Conservation (phyloP, 2,329 filamentous ascomycete genomes). For the Hortaea werneckii region DNA sequence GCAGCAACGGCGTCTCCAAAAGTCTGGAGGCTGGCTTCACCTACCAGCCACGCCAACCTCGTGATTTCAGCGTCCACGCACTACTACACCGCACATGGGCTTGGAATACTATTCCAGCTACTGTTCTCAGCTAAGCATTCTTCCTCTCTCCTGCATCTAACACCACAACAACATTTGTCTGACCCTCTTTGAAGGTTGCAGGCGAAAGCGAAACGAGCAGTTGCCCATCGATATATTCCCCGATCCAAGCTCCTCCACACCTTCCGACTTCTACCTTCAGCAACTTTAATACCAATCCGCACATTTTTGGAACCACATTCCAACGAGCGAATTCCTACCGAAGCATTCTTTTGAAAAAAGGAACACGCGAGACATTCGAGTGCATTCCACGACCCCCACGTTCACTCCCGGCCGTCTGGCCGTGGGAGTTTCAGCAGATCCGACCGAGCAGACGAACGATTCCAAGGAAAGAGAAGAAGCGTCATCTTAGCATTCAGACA, state of each 20-base stretch:
- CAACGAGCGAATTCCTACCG: neutral
- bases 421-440: conserved; percentile 6
- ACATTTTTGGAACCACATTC: neutral
- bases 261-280: neutral
- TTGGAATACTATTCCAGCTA: neutral
- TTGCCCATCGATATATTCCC: neutral
- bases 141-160: neutral
- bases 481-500: conserved; percentile 12
- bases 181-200: neutral
- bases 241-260: neutral
- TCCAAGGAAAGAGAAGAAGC: neutral
- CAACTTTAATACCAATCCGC: too few relatives aligned
- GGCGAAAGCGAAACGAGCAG: neutral
- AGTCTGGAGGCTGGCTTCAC: neutral
- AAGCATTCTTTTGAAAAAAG: neutral
- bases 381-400: conserved; percentile 7
- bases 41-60: neutral
- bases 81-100: neutral
- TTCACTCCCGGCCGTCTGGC: conserved; percentile 11
- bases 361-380: neutral
- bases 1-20: neutral
- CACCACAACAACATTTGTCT: neutral
- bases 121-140: conserved; percentile 1
- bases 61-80: neutral
- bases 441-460: neutral